Evolutionary conservation across 2,329 filamentous ascomycete species (phyloP), one percentile per base, ranked within the genome.

Genomic region (Talaromyces piceae): DNA sequence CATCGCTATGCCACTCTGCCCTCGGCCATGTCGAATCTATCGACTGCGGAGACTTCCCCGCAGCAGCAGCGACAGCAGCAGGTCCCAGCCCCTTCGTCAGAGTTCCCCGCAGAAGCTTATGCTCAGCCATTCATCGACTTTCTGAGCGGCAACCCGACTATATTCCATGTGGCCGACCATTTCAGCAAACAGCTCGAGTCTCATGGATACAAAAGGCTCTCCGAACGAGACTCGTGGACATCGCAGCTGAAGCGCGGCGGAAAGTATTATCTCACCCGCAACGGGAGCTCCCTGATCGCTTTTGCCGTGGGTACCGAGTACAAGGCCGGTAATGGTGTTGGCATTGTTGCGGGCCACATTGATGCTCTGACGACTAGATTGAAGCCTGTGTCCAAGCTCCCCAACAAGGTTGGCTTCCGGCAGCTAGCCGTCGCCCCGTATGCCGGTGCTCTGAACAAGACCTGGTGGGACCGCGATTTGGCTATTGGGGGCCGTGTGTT

Each of bases 401-500:
- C 86, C n/a, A 87, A 77, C 60, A 89, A 86, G 66, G 86, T 87
- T 27, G 91, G 93, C 49, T 98, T 89, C 64, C 69, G 88, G 25
- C 89, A 97, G 73, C 79, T 97, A 5, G 91, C 88, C 22, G 88
- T 97, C 49, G 91, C 93, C 2, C 93, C 88, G 0, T 98, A 97
- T 66, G 91, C 90, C 8, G 91, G 93, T 47, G 90, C 77, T 1
- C 73, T 97, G 55, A 93, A 91, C 65, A 77, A 78, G 56, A 97
- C 93, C 1, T 97, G 93, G 93, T 97, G 91, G 91, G 93, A 97
- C 68, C 82, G 93, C 31, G 93, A 98, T 68, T 78, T 98, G 47
- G 85, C 87, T 58, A 87, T 97, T 60, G 93, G 90, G 57, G 93
- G 93, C 33, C 79, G 90, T 41, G 91, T 97, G 3, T 77, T 97